Evolutionary conservation across 2,329 filamentous ascomycete species (phyloP), one percentile per base, ranked within the genome.

Genomic region (Cryphonectria naterciae): DNA sequence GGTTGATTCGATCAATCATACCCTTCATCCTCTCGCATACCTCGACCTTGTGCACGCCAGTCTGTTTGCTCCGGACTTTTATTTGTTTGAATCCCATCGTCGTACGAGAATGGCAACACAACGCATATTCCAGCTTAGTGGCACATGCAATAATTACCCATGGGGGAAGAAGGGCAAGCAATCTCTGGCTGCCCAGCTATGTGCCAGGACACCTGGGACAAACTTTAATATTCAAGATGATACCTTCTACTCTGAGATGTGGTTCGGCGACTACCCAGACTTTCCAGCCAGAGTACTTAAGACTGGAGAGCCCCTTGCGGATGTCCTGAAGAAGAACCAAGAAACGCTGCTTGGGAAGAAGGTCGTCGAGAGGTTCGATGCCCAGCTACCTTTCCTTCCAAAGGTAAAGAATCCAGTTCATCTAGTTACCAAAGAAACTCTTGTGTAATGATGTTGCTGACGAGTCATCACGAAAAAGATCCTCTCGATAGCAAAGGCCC

Each of bases 221-320:
- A 83, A 84, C 49, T 92, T 92, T 81, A 84, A 87, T 72, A 86
- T 94, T 65, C 85, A 93, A 32, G 87, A 92, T 68, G 83, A 85
- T 70, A 85, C 89, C 75, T 80, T 83, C 8, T 94, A 94, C 77
- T 84, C 84, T 0, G 84, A 86, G 86, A 89, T 91, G 85, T 94
- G 92, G 92, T 92, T 94, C 83, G 92, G 91, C 4, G 93, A 92
- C 61, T 93, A 94, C 77, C 91, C 91, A 0, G 88, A 88, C 54
- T 86, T 91, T 37, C 91, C 91, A 0, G 92, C 90, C 1, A 87
- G 88, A 68, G 83, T 92, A 1, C 81, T 92, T 22, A 82, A 83
- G 32, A 91, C 87, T 0, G 89, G 88, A 39, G 87, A 93, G 77
- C 82, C 87, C 39, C 85, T 95, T 1, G 86, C 89, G 73, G 86